Percentiles rank a stretch among this genome's conserved stretches.
phyloP scores from a whole-genome alignment of 495 filamentous ascomycete genomes.

The Tetracladium setigerum region DNA sequence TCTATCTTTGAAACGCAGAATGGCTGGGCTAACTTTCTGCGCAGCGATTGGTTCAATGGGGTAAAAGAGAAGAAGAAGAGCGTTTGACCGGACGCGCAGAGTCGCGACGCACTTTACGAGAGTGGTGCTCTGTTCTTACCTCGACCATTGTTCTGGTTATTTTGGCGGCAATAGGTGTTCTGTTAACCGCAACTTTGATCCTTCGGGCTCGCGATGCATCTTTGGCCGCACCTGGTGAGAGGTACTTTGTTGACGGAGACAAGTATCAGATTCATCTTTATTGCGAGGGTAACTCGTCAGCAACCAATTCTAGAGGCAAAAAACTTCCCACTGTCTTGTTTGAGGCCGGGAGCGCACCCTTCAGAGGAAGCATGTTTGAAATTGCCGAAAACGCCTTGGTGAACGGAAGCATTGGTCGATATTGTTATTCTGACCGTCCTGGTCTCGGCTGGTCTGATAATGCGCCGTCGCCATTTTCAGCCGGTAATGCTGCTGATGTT shows the following conservation, averaged over 20 bases:
- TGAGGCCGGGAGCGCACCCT: slow-evolving; percentile 71
- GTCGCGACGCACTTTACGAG: slow-evolving; percentile 67
- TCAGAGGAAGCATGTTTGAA: slow-evolving; percentile 67
- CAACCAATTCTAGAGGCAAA: slow-evolving; percentile 37
- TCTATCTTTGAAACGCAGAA: slow-evolving; percentile 26
- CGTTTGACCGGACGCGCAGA: slow-evolving; percentile 86
- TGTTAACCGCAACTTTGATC: slow-evolving; percentile 72
- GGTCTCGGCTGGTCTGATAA: slow-evolving; percentile 88
- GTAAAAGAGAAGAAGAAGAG: slow-evolving; percentile 87
- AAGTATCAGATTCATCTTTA: slow-evolving; percentile 81
- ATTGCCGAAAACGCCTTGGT: slow-evolving; percentile 58
- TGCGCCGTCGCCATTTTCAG: slow-evolving; percentile 85
- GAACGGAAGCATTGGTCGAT: slow-evolving; percentile 72
- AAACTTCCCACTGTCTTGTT: slow-evolving; percentile 65
- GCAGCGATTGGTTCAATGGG: slow-evolving; percentile 71
- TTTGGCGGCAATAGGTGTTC: slow-evolving; percentile 54
- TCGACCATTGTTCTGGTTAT: slow-evolving; percentile 61
- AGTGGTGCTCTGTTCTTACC: slow-evolving; percentile 80
- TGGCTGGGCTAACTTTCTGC: slow-evolving; percentile 1
- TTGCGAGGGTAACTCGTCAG: slow-evolving; percentile 59
- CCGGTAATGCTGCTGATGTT: slow-evolving; percentile 79
- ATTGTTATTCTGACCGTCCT: slow-evolving; percentile 94
- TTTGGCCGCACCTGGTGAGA: slow-evolving; percentile 59
- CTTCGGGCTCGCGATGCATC: slow-evolving; percentile 70
- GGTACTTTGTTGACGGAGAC: slow-evolving; percentile 69